Evolutionary conservation across 371 early-diverging fungal species (phyloP).

Genomic region (Phascolomyces articulosus): DNA sequence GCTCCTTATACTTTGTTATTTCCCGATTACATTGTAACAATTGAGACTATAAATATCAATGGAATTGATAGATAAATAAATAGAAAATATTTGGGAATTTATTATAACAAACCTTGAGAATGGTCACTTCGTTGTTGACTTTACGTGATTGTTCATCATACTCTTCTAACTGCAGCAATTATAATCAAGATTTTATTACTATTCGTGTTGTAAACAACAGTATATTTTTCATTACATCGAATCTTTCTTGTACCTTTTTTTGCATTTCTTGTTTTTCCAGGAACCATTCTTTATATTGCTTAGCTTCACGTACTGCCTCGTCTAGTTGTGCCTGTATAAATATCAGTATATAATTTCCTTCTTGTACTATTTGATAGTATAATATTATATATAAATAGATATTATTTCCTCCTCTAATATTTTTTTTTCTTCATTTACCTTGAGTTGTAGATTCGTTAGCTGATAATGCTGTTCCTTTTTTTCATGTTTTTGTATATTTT

Average conservation of each 20-base stretch:
- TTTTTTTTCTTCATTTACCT: neutral
- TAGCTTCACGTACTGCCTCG: neutral
- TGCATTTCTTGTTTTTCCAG: neutral
- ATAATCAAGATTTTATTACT: neutral
- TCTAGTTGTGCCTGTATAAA: neutral
- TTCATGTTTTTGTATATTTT: neutral
- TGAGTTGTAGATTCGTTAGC: neutral
- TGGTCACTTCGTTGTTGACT: neutral
- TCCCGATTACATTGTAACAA: slow-evolving; percentile 1
- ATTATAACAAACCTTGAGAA: neutral
- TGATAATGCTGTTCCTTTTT: neutral
- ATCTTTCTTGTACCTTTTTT: neutral
- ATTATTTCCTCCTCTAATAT: neutral
- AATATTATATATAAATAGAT: neutral
- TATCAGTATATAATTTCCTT: neutral
- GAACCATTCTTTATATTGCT: neutral
- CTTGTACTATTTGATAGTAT: neutral
- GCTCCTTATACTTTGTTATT: neutral
- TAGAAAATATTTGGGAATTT: too few relatives aligned
- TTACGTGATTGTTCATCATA: neutral
- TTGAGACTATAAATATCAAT: neutral
- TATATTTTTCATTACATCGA: too few relatives aligned
- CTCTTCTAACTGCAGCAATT: neutral
- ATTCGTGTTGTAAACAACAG: too few relatives aligned
- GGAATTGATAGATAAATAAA: too few relatives aligned